Conservation (phyloP, 495 filamentous ascomycete species). For the Penicillium psychrofluorescens region DNA sequence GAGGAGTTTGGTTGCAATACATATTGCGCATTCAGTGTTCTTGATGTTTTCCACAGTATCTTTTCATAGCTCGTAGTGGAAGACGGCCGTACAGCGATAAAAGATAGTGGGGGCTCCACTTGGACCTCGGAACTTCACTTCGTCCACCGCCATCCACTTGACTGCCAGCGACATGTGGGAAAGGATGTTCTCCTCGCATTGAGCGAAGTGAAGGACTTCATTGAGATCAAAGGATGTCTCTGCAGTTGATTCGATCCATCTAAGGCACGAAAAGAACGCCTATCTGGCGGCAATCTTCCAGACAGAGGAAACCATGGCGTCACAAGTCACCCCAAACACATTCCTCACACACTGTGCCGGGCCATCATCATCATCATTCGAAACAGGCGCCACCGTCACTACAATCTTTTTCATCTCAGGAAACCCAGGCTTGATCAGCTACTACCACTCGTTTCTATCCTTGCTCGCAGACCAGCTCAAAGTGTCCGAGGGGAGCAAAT, state of each 20-base stretch:
- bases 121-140: neutral
- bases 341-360: conserved; percentile 21
- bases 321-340: conserved; percentile 23
- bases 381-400: conserved; percentile 2
- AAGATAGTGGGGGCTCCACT: neutral
- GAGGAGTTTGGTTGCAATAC: conserved; percentile 14
- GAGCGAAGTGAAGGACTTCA: too few relatives aligned
- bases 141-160: too few relatives aligned
- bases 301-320: conserved; percentile 8
- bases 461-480: conserved; percentile 28
- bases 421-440: conserved; percentile 78
- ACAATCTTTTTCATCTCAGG: conserved; percentile 69
- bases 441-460: conserved; percentile 69
- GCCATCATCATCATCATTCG: neutral
- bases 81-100: too few relatives aligned
- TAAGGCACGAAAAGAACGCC: too few relatives aligned
- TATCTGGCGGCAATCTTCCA: neutral
- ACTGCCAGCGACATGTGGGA: too few relatives aligned
- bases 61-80: too few relatives aligned
- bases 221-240: too few relatives aligned
- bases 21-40: conserved; percentile 5
- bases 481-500: neutral
- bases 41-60: neutral
- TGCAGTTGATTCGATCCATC: too few relatives aligned
- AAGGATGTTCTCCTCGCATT: too few relatives aligned